Evolutionary conservation across 352 stramenopile species (phyloP), one percentile per base, ranked within the genome.

Genomic region (Blastocystis sp.): DNA sequence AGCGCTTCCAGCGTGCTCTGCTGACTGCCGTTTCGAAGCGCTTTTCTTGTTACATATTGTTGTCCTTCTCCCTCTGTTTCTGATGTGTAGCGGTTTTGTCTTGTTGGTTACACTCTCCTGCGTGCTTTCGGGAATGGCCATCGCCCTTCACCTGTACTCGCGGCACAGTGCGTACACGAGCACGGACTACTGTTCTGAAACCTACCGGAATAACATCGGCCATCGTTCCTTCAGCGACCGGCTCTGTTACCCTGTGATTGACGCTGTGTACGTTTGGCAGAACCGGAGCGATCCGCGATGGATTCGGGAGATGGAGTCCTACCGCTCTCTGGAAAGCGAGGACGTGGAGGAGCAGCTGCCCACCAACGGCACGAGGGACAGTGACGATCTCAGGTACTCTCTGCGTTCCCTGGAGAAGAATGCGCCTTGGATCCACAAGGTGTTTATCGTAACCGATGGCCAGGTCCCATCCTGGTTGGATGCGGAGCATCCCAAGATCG

Each of bases 251-350:
- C 70, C 86, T n/a, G 92, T 93, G 19, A 96, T 98, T 76, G 95
- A 98, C 90, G 94, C 96, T 40, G 95, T 98, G 38, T 98, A 98
- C 90, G 98, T 95, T 87, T 98, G 95, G 95, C 94, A 98, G 65
- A 98, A 98, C 88, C 95, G 95, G 65, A 95, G 93, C 14, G 95
- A 98, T 78, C 94, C 95, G 11, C 90, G 93, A 17, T 98, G 95
- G 95, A 41, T 91, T 3, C 77, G 45, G 14, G 93, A 95, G 64
- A 91, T 91, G 21, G 90, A 95, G 65, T 94, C 93, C 88, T 97
- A 89, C 19, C 61, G 52, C 40, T 88, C 21, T 11, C 28, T 64
- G 19, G 62, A 34, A 60, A 66, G 86, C 9, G 40, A n/a, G 41
- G 66, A 74, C 7, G 14, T 48, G 70, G 34, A 84, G 62, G 56